These are phyloP conservation scores for Agapanthus africanus DNA, from an alignment of 106 monocot species.

Conservation along the genomic window DNA sequence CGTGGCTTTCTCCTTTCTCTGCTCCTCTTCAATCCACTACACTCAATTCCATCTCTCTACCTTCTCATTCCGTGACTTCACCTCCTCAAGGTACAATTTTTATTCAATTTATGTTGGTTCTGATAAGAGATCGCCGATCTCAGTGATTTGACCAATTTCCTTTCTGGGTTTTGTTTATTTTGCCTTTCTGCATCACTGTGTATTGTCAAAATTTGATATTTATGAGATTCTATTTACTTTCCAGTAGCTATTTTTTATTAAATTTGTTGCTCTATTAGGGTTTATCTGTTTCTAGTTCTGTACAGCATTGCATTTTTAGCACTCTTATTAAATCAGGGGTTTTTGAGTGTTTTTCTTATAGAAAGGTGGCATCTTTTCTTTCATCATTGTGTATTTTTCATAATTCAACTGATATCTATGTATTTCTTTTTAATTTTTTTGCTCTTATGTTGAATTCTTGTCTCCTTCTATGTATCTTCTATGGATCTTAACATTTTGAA, in stretches of 20 bases:
- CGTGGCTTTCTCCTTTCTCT: conserved; percentile 1
- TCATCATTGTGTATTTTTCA: background rate
- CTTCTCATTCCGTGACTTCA: background rate
- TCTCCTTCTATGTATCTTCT: no score
- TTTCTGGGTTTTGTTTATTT: conserved; percentile 9
- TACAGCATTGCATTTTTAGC: no score
- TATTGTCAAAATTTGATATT: background rate
- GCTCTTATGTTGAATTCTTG: background rate
- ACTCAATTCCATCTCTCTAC: no score
- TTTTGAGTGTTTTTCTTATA: background rate
- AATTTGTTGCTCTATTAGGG: background rate
- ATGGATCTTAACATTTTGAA: background rate
- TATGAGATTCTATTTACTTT: background rate
- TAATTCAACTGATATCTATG: background rate
- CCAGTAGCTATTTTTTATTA: background rate
- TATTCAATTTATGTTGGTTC: background rate
- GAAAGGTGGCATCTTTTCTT: background rate
- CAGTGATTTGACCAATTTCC: background rate
- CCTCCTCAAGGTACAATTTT: conserved; percentile 10
- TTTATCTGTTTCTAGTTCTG: no score
- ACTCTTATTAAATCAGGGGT: background rate
- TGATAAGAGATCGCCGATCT: background rate
- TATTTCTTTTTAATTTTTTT: background rate
- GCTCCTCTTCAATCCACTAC: background rate
- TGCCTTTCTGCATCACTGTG: background rate